Percentiles rank a stretch among this genome's conserved stretches.
These are phyloP conservation scores for Leccinum pachyderme DNA, from an alignment of 1,284 basidiomycete species.

Conservation along the genomic window DNA sequence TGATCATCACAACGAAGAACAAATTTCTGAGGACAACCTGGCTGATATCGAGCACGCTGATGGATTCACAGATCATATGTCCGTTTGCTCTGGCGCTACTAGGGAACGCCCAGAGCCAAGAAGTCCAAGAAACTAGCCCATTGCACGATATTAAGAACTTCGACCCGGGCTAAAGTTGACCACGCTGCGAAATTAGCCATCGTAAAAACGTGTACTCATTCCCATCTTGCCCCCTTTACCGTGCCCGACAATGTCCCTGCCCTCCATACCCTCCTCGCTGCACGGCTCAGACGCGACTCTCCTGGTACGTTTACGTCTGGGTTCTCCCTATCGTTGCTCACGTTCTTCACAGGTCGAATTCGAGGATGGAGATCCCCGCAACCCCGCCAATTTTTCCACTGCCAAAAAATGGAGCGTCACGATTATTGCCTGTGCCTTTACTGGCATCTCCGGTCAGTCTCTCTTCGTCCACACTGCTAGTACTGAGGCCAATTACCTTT, in stretches of 20 bases:
- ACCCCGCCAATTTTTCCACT: slow-evolving; percentile 50
- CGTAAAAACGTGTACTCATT: slow-evolving; percentile 7
- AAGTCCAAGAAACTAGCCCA: background rate
- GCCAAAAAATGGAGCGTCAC: slow-evolving; percentile 44
- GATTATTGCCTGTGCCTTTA: slow-evolving; percentile 30
- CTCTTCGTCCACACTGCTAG: background rate
- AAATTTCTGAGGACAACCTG: slow-evolving; percentile 5
- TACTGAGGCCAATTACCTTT: background rate
- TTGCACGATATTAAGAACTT: background rate
- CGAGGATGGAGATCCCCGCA: slow-evolving; percentile 43
- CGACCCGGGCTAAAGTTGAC: slow-evolving; percentile 14
- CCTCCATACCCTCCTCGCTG: slow-evolving; percentile 20
- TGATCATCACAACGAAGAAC: background rate
- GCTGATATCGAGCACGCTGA: background rate
- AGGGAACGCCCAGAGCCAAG: slow-evolving; percentile 7
- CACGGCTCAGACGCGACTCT: slow-evolving; percentile 13
- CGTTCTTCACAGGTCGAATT: slow-evolving; percentile 49
- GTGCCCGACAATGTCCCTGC: slow-evolving; percentile 14
- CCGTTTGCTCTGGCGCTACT: background rate
- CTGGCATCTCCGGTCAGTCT: slow-evolving; percentile 31
- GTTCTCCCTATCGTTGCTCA: slow-evolving; percentile 7
- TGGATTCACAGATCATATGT: slow-evolving; percentile 17
- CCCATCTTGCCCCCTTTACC: background rate
- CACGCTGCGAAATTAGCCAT: slow-evolving; percentile 3
- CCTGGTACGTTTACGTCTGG: slow-evolving; percentile 11